These are phyloP conservation scores for Xylariaceae sp. DNA, from an alignment of 2,329 filamentous ascomycete species.

Conservation along the genomic window DNA sequence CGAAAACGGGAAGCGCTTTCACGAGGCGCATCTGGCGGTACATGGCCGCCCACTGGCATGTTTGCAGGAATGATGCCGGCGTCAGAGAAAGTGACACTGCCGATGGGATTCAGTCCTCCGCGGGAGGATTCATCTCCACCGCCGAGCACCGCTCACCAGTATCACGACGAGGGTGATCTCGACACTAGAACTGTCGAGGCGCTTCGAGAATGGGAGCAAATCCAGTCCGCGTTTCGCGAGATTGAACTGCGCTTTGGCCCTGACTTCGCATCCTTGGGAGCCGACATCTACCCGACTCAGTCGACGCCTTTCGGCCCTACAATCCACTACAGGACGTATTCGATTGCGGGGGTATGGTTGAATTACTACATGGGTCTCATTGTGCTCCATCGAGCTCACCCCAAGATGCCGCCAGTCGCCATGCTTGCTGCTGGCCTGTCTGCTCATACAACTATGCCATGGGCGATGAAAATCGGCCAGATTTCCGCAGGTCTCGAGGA, in stretches of 20 bases:
- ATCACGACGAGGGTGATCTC: conserved; percentile 50
- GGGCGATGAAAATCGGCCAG: conserved; percentile 70
- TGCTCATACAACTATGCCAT: conserved; percentile 63
- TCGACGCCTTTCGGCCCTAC: conserved; percentile 77
- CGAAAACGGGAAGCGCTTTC: conserved; percentile 69
- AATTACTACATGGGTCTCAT: conserved; percentile 83
- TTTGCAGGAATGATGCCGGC: conserved; percentile 55
- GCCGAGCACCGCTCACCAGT: conserved; percentile 34
- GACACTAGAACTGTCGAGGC: conserved; percentile 64
- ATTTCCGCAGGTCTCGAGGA: conserved; percentile 69
- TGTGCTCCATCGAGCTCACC: conserved; percentile 74
- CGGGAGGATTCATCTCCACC: conserved; percentile 36
- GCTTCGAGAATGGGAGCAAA: conserved; percentile 70
- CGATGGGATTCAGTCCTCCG: conserved; percentile 51
- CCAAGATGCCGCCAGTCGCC: conserved; percentile 83
- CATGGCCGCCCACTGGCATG: conserved; percentile 38
- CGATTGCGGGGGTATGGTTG: conserved; percentile 83
- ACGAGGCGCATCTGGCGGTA: conserved; percentile 51
- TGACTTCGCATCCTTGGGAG: conserved; percentile 68
- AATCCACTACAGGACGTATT: conserved; percentile 76
- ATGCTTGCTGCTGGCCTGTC: conserved; percentile 80
- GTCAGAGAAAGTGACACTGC: conserved; percentile 44
- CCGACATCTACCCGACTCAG: conserved; percentile 58
- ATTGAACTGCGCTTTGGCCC: conserved; percentile 63
- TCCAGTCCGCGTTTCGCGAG: conserved; percentile 63